These are phyloP conservation scores for Mycena metata DNA, from an alignment of 768 basidiomycete genomes.

Conservation along the genomic window DNA sequence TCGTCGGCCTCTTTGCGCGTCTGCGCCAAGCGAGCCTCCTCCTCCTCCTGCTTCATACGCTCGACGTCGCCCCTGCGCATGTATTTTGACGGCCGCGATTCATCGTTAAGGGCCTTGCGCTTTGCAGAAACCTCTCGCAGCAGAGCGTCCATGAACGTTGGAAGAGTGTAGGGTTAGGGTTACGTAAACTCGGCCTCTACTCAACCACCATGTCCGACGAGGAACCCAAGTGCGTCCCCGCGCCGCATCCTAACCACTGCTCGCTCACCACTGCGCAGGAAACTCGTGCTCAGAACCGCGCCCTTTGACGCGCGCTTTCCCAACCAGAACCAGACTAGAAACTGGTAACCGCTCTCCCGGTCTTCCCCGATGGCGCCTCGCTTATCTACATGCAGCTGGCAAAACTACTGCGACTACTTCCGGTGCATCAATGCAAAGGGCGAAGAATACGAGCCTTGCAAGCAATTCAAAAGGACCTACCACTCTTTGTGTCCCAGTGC, in stretches of 20 bases:
- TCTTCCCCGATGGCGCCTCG: background rate
- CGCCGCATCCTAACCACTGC: background rate
- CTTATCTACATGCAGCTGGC: conserved; percentile 68
- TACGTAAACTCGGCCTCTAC: background rate
- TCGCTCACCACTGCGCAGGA: conserved; percentile 60
- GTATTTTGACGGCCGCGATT: conserved; percentile 84
- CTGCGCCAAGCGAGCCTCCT: conserved; percentile 51
- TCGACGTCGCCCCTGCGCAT: conserved; percentile 94
- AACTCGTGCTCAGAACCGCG: conserved; percentile 93
- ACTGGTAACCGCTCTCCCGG: conserved; percentile 74
- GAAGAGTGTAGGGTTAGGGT: conserved; percentile 39
- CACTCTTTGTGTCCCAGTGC: conserved; percentile 97
- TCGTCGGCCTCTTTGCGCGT: conserved; percentile 49
- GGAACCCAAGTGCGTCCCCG: conserved; percentile 61
- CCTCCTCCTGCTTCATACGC: conserved; percentile 68
- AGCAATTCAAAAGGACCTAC: conserved; percentile 97
- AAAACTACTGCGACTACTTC: conserved; percentile 99
- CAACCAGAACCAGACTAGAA: conserved; percentile 94
- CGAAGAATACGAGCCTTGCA: conserved; percentile 98
- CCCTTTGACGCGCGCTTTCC: conserved; percentile 96
- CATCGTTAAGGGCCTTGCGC: conserved; percentile 78
- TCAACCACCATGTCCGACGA: conserved; percentile 69
- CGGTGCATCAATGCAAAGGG: conserved; percentile 97
- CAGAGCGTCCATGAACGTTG: conserved; percentile 83
- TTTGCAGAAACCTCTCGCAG: conserved; percentile 91